Conservation (phyloP, 1,284 basidiomycete genomes). For the Mycocalia duriaeana region DNA sequence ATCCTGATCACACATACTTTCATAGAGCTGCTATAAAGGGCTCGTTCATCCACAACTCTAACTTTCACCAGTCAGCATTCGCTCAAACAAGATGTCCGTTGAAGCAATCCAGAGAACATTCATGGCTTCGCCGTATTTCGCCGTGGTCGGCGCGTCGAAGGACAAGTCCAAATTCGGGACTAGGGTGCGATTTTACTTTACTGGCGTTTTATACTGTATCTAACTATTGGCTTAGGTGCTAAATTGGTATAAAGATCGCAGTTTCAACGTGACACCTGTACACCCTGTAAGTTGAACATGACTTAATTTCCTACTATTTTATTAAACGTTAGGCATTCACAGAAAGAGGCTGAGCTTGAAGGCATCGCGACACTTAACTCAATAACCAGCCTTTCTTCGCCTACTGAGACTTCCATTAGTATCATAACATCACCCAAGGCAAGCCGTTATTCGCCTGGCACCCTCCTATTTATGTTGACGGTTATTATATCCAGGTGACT, state of each 20-base stretch:
- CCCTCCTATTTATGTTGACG: background rate
- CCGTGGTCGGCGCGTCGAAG: constrained; percentile 77
- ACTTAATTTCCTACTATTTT: background rate
- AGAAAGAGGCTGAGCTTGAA: constrained; percentile 66
- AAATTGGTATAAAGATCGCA: constrained; percentile 68
- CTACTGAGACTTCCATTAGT: constrained; percentile 70
- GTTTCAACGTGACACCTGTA: constrained; percentile 62
- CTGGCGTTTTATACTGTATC: background rate
- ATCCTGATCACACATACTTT: too few species aligned
- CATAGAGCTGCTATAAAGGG: too few species aligned
- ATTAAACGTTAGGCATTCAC: background rate
- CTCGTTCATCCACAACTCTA: background rate
- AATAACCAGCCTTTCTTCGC: constrained; percentile 56
- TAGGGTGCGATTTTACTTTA: constrained; percentile 42
- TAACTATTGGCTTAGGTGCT: constrained; percentile 43
- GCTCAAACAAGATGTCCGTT: constrained; percentile 16
- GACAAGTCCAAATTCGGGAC: constrained; percentile 73
- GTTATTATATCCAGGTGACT: constrained; percentile 47
- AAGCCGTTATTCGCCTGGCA: constrained; percentile 9
- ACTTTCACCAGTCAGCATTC: constrained; percentile 2
- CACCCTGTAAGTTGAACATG: constrained; percentile 46
- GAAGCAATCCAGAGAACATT: constrained; percentile 49
- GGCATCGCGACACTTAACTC: constrained; percentile 49
- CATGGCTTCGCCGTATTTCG: constrained; percentile 57
- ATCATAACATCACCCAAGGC: constrained; percentile 75